Conservation (phyloP, 805 yeast genomes). For the Starmerella apis region DNA sequence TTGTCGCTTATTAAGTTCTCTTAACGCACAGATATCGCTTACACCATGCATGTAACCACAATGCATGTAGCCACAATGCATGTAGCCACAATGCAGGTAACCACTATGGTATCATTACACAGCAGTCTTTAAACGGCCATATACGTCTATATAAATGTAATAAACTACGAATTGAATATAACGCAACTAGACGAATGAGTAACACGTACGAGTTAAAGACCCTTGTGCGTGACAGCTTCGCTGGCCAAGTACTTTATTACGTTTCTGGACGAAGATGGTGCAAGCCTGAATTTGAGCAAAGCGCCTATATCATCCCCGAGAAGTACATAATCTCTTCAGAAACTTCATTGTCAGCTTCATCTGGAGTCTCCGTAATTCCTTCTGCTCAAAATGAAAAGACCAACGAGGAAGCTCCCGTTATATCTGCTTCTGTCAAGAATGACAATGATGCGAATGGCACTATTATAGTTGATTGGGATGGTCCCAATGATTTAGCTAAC, state of each 20-base stretch:
- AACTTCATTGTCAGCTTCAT: not conserved
- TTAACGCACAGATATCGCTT: too few relatives aligned
- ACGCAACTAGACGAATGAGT: not conserved
- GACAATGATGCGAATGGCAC: not conserved
- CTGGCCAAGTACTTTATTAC: not conserved
- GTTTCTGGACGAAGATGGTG: not conserved
- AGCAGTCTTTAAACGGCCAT: too few relatives aligned
- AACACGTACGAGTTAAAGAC: not conserved
- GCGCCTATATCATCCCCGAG: conserved; percentile 1
- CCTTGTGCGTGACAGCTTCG: conserved; percentile 8
- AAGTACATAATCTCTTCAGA: not conserved
- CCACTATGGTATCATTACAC: too few relatives aligned
- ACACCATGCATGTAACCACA: too few relatives aligned
- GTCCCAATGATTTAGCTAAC: not conserved
- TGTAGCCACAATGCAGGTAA: too few relatives aligned
- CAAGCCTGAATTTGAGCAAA: not conserved
- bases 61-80: too few relatives aligned
- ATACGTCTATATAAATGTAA: too few relatives aligned
- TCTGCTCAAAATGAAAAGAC: not conserved
- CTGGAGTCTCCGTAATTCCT: not conserved
- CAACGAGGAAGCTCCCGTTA: not conserved
- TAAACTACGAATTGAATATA: too few relatives aligned
- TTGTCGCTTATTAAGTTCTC: too few relatives aligned
- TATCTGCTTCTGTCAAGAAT: not conserved
- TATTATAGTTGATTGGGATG: not conserved